Conservation (phyloP, 176 grass and related monocot species). For the Raddia guianensis region DNA sequence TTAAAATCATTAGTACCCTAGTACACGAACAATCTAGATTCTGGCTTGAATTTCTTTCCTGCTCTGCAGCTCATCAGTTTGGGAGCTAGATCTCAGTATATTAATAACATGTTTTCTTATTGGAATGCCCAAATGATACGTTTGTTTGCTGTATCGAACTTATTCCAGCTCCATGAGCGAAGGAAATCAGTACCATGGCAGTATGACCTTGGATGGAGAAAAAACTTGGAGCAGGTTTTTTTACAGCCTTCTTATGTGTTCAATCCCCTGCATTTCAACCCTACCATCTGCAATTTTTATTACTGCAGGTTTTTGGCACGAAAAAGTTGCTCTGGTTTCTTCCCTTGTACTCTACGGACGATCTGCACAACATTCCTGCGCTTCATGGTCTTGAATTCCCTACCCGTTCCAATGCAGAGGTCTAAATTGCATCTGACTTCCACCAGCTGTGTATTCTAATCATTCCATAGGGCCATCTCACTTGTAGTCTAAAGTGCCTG, state of each 20-base stretch:
- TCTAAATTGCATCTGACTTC: constrained; percentile 19
- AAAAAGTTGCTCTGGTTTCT: constrained; percentile 85
- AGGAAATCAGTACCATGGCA: constrained; percentile 68
- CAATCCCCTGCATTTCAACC: neutral
- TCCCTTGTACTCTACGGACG: constrained; percentile 66
- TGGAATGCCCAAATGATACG: constrained; percentile 24
- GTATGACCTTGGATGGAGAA: constrained; percentile 80
- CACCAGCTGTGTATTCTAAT: neutral
- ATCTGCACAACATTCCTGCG: constrained; percentile 67
- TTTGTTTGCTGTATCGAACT: constrained; percentile 9
- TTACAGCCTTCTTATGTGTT: neutral
- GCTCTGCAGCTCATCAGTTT: neutral
- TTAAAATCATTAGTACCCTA: neutral
- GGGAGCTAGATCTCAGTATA: neutral
- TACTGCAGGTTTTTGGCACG: constrained; percentile 77
- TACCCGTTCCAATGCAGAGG: constrained; percentile 52
- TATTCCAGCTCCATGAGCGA: constrained; percentile 68
- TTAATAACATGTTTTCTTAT: neutral
- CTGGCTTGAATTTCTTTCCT: neutral
- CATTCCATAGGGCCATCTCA: constrained; percentile 2
- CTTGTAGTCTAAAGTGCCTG: constrained; percentile 7
- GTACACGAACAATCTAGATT: constrained; percentile 18
- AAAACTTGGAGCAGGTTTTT: constrained; percentile 82
- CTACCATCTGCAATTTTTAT: neutral
- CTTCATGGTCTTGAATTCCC: constrained; percentile 82